Evolutionary conservation across 1,284 basidiomycete genomes (phyloP), one percentile per base, ranked within the genome.

Genomic region (Cryptococcus deneoformans): DNA sequence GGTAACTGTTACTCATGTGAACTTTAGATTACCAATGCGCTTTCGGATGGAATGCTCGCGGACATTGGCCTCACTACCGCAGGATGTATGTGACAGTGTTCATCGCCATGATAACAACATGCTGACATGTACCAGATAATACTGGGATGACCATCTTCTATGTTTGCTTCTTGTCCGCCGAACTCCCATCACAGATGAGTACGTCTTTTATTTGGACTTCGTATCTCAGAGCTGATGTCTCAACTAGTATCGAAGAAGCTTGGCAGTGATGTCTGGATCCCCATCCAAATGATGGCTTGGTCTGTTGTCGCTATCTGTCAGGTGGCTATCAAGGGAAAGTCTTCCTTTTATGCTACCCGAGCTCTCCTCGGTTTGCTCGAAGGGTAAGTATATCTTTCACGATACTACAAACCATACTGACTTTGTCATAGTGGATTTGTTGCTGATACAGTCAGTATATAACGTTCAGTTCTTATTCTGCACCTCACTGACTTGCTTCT

Each of bases 191-290:
- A 4, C 72, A 75, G 52, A 58, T 75, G 58, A 68, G 63, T 63
- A 42, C 56, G 66, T 62, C 7, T 6, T 16, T 37, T 11, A 20
- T 20, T 20, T 20, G 20, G 20, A 20, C 20, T 20, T 20, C 20
- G 20, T 20, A 20, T 20, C 20, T 20, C 20, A 20, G 20, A 20
- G 20, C 20, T 20, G 20, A 20, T 20, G 20, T 42, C 11, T 42
- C 40, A 42, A 11, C 11, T 11, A n/a, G 40, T 42, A 42, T 42
- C 20, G 20, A 20, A 16, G 57, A 73, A 74, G 57, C 56, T 80
- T 16, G 79, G 78, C 2, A 68, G 70, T 6, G 78, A 77, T 56
- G 54, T 70, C 1, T 79, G 73, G 72, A 70, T 79, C 35, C 76
- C 77, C 0, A 67, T 70, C 38, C 71, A 78, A 63, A 73, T 78